Evolutionary conservation across 2,329 filamentous ascomycete species (phyloP).

Genomic region (Apiospora phragmitis): DNA sequence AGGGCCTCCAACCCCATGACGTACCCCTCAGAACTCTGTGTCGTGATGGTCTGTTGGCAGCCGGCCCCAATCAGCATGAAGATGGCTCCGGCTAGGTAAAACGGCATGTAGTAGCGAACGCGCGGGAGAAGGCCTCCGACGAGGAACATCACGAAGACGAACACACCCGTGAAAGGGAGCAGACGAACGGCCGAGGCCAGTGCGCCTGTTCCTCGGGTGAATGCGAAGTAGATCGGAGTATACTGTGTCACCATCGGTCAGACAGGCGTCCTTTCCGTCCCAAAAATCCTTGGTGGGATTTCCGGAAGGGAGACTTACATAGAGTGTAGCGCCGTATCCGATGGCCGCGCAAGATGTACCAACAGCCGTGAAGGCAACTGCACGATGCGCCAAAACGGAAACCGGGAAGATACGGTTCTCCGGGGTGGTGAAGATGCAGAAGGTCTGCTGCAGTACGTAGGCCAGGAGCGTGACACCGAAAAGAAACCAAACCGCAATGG

Average conservation of each 20-base stretch:
- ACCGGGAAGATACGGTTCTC: conserved; percentile 46
- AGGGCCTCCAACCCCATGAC: conserved; percentile 34
- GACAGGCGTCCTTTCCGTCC: not conserved
- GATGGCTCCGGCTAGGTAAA: conserved; percentile 31
- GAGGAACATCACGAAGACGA: conserved; percentile 58
- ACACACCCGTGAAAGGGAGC: conserved; percentile 43
- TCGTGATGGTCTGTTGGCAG: conserved; percentile 27
- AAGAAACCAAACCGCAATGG: conserved; percentile 48
- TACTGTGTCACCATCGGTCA: conserved; percentile 30
- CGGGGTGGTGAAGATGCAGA: conserved; percentile 43
- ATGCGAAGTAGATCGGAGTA: conserved; percentile 56
- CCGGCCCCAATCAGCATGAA: conserved; percentile 28
- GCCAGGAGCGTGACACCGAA: conserved; percentile 43
- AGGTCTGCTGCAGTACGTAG: conserved; percentile 49
- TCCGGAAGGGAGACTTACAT: conserved; percentile 32
- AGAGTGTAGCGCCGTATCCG: conserved; percentile 42
- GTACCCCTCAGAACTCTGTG: conserved; percentile 24
- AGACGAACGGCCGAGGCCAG: conserved; percentile 42
- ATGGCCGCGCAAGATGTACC: conserved; percentile 37
- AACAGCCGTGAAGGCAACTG: conserved; percentile 44
- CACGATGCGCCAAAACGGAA: conserved; percentile 39
- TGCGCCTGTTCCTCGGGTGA: conserved; percentile 42
- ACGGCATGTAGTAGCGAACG: conserved; percentile 37
- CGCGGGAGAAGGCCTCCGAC: conserved; percentile 43
- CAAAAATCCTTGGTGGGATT: not conserved